Conservation (phyloP, 1,284 basidiomycete genomes). For the Ustilago esculenta region DNA sequence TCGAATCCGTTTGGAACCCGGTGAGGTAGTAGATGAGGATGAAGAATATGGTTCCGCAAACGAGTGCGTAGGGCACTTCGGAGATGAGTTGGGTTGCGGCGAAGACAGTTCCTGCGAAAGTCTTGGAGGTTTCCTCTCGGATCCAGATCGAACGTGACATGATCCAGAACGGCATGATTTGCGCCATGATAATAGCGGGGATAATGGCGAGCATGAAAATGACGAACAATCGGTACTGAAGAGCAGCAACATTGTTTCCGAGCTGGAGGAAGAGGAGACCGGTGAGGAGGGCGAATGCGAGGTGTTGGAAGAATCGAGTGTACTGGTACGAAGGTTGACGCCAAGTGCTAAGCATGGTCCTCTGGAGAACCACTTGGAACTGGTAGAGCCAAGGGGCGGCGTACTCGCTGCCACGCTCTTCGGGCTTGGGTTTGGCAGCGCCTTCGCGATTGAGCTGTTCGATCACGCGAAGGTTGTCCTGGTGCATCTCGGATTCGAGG, state of each 20-base stretch:
- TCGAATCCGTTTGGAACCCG: slow-evolving; percentile 71
- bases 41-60: slow-evolving; percentile 47
- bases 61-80: slow-evolving; percentile 79
- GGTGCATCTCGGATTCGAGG: slow-evolving; percentile 66
- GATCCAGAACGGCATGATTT: slow-evolving; percentile 87
- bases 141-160: slow-evolving; percentile 72
- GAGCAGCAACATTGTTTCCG: slow-evolving; percentile 74
- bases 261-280: slow-evolving; percentile 86
- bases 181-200: slow-evolving; percentile 80
- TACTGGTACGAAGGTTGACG: slow-evolving; percentile 68
- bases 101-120: slow-evolving; percentile 64
- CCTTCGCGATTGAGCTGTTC: slow-evolving; percentile 69
- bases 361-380: slow-evolving; percentile 76
- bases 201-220: slow-evolving; percentile 72
- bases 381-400: slow-evolving; percentile 82
- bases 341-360: slow-evolving; percentile 73
- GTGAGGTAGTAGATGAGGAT: slow-evolving; percentile 71
- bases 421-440: slow-evolving; percentile 64
- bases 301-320: slow-evolving; percentile 76
- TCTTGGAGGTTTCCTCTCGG: slow-evolving; percentile 60
- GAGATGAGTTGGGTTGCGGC: slow-evolving; percentile 58
- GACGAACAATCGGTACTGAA: slow-evolving; percentile 86
- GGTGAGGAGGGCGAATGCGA: slow-evolving; percentile 77
- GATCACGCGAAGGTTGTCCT: slow-evolving; percentile 68
- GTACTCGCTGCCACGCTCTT: slow-evolving; percentile 64